Base-by-base conservation (phyloP, 2,329 filamentous ascomycete genomes). In the Ceratocystis cubensis region DNA sequence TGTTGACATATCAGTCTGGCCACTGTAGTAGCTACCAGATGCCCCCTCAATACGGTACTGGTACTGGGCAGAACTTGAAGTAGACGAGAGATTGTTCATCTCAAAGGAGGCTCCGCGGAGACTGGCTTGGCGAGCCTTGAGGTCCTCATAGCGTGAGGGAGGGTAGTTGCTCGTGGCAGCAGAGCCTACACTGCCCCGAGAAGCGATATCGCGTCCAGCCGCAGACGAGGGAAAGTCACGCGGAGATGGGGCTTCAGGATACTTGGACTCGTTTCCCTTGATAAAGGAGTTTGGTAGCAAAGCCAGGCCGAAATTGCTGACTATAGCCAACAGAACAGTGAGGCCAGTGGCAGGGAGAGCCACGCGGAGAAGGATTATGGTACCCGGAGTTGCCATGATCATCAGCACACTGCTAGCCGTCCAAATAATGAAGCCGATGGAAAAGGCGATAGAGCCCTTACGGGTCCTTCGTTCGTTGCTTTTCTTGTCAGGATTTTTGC, bases 391-490 rank as follows among this genome's bases (percentile, higher is more conserved):
- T 44, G 82, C 82, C 6, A 85, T 72, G 63, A 81, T 74, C 73
- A 84, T 75, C 7, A 78, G 75, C 6, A 79, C 75, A 70, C 82
- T 84, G 67, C 77, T 76, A 81, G 75, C 80, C 64, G 78, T 81
- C 82, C 82, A 85, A 41, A 82, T 71, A n/a, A 75, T 76, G 66
- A 83, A 73, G 15, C 77, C 80, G 59, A 75, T 71, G 25, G 80
- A 73, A 20, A 78, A 73, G 0, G 78, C 71, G 28, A 79, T 70
- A 20, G 81, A 70, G 46, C 76, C 75, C 70, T 77, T 81, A 67
- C 73, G 75, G 44, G 75, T 74, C 3, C 71, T 71, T 56, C 44
- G 72, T 71, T 20, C 73, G 72, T 65, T 72, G 70, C n/a, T 70
- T 70, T 65, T 76, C 75, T 46, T 73, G 2, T 76, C 75, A 7